phyloP scores from a whole-genome alignment of 2,329 filamentous ascomycete species.

The Fonsecaea monophora region DNA sequence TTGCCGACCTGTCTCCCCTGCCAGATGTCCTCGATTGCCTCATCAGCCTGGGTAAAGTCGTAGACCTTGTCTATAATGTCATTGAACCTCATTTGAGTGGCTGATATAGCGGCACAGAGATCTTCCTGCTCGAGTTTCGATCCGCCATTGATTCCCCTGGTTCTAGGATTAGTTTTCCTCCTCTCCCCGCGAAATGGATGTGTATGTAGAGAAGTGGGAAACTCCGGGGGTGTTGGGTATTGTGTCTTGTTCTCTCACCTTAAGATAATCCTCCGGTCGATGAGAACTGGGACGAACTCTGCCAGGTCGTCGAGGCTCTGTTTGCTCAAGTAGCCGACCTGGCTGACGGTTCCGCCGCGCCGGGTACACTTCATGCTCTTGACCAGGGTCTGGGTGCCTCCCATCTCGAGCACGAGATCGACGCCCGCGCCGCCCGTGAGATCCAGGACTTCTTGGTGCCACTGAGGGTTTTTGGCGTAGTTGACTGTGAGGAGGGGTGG shows the following conservation, averaged over 20 bases:
- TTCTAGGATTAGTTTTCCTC: background rate
- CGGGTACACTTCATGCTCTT: constrained; percentile 50
- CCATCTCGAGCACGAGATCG: constrained; percentile 51
- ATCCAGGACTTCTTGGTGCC: constrained; percentile 46
- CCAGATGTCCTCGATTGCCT: constrained; percentile 53
- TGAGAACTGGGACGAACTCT: constrained; percentile 48
- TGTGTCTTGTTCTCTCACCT: constrained; percentile 38
- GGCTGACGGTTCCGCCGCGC: constrained; percentile 52
- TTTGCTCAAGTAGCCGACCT: constrained; percentile 53
- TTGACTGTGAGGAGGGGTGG: constrained; percentile 44
- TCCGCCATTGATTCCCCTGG: constrained; percentile 51
- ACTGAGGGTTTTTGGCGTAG: constrained; percentile 43
- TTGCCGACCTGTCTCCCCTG: constrained; percentile 54
- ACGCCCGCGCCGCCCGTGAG: constrained; percentile 46
- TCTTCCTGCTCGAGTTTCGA: constrained; percentile 52
- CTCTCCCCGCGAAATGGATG: constrained; percentile 9
- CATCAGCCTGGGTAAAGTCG: constrained; percentile 50
- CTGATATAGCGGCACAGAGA: constrained; percentile 47
- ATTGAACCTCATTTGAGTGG: constrained; percentile 39
- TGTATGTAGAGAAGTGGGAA: background rate
- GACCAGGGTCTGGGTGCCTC: constrained; percentile 49
- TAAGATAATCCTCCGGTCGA: constrained; percentile 48
- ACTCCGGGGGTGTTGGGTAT: no score
- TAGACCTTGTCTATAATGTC: constrained; percentile 50
- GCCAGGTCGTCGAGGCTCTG: constrained; percentile 44